phyloP scores from a whole-genome alignment of 2,329 filamentous ascomycete species.

The Aureobasidium sp. region DNA sequence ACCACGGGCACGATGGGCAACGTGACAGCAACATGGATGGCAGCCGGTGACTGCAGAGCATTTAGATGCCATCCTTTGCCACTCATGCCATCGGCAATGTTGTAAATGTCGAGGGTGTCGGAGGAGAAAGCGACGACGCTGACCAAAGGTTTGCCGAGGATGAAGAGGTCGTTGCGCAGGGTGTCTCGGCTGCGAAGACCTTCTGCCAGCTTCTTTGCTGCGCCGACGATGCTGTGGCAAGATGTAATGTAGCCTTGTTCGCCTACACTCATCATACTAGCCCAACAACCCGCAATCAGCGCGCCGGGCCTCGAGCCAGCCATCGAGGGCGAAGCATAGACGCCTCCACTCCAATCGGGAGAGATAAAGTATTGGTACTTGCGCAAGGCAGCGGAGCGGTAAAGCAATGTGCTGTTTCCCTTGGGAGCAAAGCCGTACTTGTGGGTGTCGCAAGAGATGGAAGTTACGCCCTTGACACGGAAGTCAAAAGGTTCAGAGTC shows the following conservation, averaged over 20 bases:
- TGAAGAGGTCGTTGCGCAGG: constrained; percentile 64
- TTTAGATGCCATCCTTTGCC: constrained; percentile 91
- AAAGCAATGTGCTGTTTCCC: constrained; percentile 88
- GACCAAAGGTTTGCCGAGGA: constrained; percentile 80
- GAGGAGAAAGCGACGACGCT: constrained; percentile 84
- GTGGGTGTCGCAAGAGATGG: constrained; percentile 94
- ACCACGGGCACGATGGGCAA: constrained; percentile 75
- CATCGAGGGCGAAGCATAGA: constrained; percentile 88
- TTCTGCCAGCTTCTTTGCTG: constrained; percentile 72
- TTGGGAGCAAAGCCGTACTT: constrained; percentile 99
- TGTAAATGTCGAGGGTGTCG: constrained; percentile 84
- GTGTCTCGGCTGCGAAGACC: constrained; percentile 63
- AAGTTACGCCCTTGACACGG: constrained; percentile 85
- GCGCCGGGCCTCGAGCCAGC: constrained; percentile 89
- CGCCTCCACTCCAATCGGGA: constrained; percentile 89
- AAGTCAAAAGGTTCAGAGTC: constrained; percentile 88
- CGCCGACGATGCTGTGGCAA: constrained; percentile 80
- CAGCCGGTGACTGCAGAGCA: constrained; percentile 81
- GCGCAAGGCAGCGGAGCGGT: constrained; percentile 71
- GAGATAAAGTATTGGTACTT: constrained; percentile 95
- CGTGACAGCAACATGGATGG: constrained; percentile 91
- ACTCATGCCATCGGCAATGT: constrained; percentile 84
- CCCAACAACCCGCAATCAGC: constrained; percentile 93
- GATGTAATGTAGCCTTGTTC: constrained; percentile 82
- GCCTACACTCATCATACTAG: constrained; percentile 79